Base-by-base conservation (phyloP, 2,329 filamentous ascomycete species). In the Xylariaceae sp. region DNA sequence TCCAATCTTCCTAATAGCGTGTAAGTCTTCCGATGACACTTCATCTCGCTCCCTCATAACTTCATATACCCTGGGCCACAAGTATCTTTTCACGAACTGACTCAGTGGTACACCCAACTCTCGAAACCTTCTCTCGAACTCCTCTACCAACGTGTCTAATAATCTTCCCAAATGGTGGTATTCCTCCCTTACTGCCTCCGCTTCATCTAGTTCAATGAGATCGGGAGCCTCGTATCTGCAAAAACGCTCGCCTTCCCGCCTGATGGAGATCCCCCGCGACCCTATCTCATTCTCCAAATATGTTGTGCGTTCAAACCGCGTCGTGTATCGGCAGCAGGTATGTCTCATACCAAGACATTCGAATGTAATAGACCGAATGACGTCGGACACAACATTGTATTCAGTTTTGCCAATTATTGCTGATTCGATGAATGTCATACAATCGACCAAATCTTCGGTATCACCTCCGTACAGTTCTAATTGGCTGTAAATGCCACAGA, bases 141-240 rank as follows among this genome's bases (percentile, higher is more conserved):
- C 53, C n/a, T 20, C 32, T 50, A 59, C 50, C 7, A 59, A 37
- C 16, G 4, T 7, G 2, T 52, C 53, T 3, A 56, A 7, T 6
- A 18, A 23, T 19, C 20, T 32, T 29, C 50, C 53, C 7, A 54
- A 16, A 23, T 51, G 18, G 41, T 41, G 42, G 5, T 56, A 49
- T 45, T 59, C 52, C 40, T 56, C 52, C 9, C 47, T 52, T 32
- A 59, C 48, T 43, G 56, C 57, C 2, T 43, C 44, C 2, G 51
- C 20, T 21, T 59, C 57, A 12, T 29, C 40, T 19, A 42, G 43
- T 12, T 53, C 56, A 18, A 44, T 48, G 9, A 52, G 37, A 19
- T 7, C 7, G 21, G 54, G 20, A 3, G 55, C 2, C 2, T 20
- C 29, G 19, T 19, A 1, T 23, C 47, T 18, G 21, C 14, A n/a